Percentiles rank a stretch among this genome's conserved stretches.
phyloP scores from a whole-genome alignment of 2,329 filamentous ascomycete genomes.

The Thelonectria discophora region DNA sequence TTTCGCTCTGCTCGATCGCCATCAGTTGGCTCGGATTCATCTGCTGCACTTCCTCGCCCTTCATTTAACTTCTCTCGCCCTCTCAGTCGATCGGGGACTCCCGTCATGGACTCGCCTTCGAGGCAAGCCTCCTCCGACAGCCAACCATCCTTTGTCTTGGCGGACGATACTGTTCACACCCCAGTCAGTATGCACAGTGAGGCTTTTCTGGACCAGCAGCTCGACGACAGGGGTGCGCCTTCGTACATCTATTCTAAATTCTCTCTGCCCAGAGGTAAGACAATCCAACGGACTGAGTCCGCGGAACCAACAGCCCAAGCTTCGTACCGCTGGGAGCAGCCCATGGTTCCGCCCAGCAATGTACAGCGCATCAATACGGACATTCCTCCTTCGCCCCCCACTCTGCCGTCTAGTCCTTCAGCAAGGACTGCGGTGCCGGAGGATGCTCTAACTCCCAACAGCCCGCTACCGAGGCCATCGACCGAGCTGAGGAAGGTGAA shows the following conservation, averaged over 20 bases:
- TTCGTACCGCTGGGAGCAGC: slow-evolving; percentile 72
- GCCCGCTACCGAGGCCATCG: slow-evolving; percentile 54
- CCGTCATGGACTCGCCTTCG: slow-evolving; percentile 64
- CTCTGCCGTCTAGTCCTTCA: slow-evolving; percentile 66
- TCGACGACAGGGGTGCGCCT: slow-evolving; percentile 64
- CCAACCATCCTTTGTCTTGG: slow-evolving; percentile 69
- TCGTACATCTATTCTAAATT: slow-evolving; percentile 92
- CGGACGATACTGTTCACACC: slow-evolving; percentile 72
- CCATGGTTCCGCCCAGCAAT: slow-evolving; percentile 52
- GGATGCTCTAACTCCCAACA: slow-evolving; percentile 45
- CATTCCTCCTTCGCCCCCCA: slow-evolving; percentile 69
- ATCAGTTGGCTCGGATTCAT: slow-evolving; percentile 84
- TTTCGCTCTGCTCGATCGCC: slow-evolving; percentile 74
- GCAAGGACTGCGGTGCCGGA: slow-evolving; percentile 49
- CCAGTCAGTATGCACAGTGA: slow-evolving; percentile 79
- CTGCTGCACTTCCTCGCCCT: slow-evolving; percentile 74
- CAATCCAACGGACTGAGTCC: slow-evolving; percentile 73
- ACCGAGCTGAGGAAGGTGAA: slow-evolving; percentile 61
- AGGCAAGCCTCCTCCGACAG: slow-evolving; percentile 74
- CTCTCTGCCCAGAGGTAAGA: slow-evolving; percentile 81
- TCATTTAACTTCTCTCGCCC: slow-evolving; percentile 96
- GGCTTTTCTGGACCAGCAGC: slow-evolving; percentile 64
- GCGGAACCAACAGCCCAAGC: slow-evolving; percentile 61
- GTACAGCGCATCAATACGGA: slow-evolving; percentile 53
- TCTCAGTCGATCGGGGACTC: slow-evolving; percentile 76